Base-by-base conservation (phyloP, 2,329 filamentous ascomycete genomes). In the Rachicladosporium sp. region DNA sequence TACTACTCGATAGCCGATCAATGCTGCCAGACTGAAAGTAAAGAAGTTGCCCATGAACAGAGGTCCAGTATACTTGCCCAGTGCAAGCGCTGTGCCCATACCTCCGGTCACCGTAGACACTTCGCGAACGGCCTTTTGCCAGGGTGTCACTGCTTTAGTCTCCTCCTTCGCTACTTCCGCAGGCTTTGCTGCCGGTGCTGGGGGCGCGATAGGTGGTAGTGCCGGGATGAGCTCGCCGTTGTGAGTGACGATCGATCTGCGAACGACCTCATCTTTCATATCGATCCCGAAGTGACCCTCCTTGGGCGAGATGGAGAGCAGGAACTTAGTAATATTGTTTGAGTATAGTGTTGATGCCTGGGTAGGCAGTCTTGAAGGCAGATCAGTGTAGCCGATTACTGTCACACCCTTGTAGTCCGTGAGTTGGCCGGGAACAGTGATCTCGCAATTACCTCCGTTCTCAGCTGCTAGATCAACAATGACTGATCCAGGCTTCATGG, bases 321-420 rank as follows among this genome's bases (percentile, higher is more conserved):
- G 66, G 42, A 88, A 82, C 56, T 93, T 94, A 49, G 80, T 87
- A 52, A 93, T 88, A 55, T 94, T 94, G 70, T 93, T 94, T 2
- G 84, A 91, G 61, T 93, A 94, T 11, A 94, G 66, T 0, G 84
- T 93, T 0, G 86, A 93, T 0, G 86, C 85, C 59, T 94, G 87
- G 0, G 86, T 93, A 0, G 87, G 85, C 2, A 94, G 70, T 34
- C 86, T 75, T 27, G 86, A 93, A 1, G 87, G 86, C 23, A 93
- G 70, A 60, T 94, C 86, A 33, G 86, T 93, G 59, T 93, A 93
- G 29, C 83, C 86, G 55, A 93, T 89, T 38, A 93, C 72, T 37
- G 84, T 89, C 37, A 93, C 82, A 51, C 80, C 85, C 43, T 86
- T 78, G 58, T 86, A 78, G 1, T 71, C 74, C 23, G 74, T 60